Evolutionary conservation across 495 filamentous ascomycete genomes (phyloP).

Genomic region (Lophiotrema nucula): DNA sequence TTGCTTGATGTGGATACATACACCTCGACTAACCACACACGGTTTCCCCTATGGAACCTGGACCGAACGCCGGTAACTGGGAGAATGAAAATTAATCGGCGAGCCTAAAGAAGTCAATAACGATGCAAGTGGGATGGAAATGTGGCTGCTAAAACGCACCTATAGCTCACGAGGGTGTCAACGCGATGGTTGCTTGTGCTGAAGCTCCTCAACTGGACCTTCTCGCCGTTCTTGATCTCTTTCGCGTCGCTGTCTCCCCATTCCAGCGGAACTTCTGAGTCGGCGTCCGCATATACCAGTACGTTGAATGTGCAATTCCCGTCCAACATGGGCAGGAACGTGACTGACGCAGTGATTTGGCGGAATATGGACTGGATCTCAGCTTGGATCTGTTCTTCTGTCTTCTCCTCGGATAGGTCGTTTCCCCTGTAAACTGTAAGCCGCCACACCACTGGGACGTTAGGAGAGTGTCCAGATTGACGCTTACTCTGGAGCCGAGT

Average conservation of each 20-base stretch:
- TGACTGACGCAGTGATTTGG: conserved; percentile 96
- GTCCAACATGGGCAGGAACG: conserved; percentile 88
- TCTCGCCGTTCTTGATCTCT: conserved; percentile 93
- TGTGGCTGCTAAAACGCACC: conserved; percentile 38
- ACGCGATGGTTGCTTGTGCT: conserved; percentile 91
- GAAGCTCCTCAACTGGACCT: conserved; percentile 92
- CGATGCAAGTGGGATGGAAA: too few relatives aligned
- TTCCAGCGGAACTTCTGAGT: conserved; percentile 94
- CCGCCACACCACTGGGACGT: neutral
- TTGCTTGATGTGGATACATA: too few relatives aligned
- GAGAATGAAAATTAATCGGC: too few relatives aligned
- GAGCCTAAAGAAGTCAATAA: too few relatives aligned
- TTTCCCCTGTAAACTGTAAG: neutral
- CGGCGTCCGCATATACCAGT: conserved; percentile 93
- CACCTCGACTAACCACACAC: too few relatives aligned
- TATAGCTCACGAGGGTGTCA: conserved; percentile 92
- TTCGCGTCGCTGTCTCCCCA: conserved; percentile 99
- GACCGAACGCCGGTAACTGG: too few relatives aligned
- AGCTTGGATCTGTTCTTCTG: conserved; percentile 87
- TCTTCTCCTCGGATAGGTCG: conserved; percentile 62
- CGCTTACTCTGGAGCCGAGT: conserved; percentile 55
- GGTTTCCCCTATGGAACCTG: too few relatives aligned
- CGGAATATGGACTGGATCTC: conserved; percentile 96
- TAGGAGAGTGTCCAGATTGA: neutral
- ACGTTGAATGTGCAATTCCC: conserved; percentile 98